Conservation (phyloP, 2,329 filamentous ascomycete species). For the Fusarium tuaranense region DNA sequence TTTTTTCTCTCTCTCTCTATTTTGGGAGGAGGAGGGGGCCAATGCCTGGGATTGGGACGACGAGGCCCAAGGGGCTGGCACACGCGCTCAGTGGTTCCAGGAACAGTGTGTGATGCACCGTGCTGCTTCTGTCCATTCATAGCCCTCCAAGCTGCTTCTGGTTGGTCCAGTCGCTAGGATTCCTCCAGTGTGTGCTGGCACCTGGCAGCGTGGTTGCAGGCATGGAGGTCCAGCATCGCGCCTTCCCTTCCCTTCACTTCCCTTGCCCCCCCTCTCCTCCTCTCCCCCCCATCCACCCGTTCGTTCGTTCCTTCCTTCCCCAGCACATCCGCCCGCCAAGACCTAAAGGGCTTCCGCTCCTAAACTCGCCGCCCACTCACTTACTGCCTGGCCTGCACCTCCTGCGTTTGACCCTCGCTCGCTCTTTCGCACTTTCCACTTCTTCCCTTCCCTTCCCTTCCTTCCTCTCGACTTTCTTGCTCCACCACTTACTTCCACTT, state of each 20-base stretch:
- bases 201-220: not conserved
- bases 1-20: slow-evolving; percentile 1
- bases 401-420: slow-evolving; percentile 23
- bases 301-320: slow-evolving; percentile 40
- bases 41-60: slow-evolving; percentile 2
- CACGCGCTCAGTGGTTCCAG: slow-evolving; percentile 28
- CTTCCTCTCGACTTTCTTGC: slow-evolving; percentile 42
- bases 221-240: slow-evolving; percentile 15
- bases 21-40: not conserved
- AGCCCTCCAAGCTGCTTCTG: slow-evolving; percentile 5
- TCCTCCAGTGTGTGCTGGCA: slow-evolving; percentile 14
- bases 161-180: not conserved
- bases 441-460: slow-evolving; percentile 43
- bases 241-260: slow-evolving; percentile 14
- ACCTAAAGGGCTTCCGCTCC: slow-evolving; percentile 17
- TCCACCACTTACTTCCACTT: slow-evolving; percentile 45
- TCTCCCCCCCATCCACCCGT: slow-evolving; percentile 20
- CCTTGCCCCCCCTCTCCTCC: not conserved
- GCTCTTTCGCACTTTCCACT: slow-evolving; percentile 24
- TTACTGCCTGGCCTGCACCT: slow-evolving; percentile 8
- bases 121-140: slow-evolving; percentile 33
- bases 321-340: slow-evolving; percentile 43
- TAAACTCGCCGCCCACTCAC: slow-evolving; percentile 16
- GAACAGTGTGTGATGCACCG: slow-evolving; percentile 35
- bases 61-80: slow-evolving; percentile 32